phyloP scores from a whole-genome alignment of 768 basidiomycete genomes.

The Rhodotorula taiwanensis region DNA sequence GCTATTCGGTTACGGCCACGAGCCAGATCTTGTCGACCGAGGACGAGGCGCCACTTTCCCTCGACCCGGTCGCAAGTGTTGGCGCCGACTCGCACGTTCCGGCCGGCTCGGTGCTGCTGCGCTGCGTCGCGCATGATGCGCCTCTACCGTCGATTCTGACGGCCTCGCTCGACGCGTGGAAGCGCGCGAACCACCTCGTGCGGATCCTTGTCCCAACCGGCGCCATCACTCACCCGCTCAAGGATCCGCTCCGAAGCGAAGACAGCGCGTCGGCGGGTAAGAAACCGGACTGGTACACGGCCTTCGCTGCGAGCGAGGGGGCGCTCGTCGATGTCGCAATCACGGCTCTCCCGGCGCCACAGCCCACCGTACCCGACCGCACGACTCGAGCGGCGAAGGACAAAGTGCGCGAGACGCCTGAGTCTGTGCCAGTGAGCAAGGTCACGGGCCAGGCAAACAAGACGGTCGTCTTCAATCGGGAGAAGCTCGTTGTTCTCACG shows the following conservation, averaged over 20 bases:
- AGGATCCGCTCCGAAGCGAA: slow-evolving; percentile 73
- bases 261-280: slow-evolving; percentile 46
- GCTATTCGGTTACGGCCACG: slow-evolving; percentile 54
- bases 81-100: not conserved
- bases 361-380: not conserved
- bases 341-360: slow-evolving; percentile 49
- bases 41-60: slow-evolving; percentile 49
- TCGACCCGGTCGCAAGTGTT: slow-evolving; percentile 28
- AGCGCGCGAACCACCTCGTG: slow-evolving; percentile 60
- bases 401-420: not conserved
- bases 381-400: slow-evolving; percentile 3
- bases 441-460: slow-evolving; percentile 18
- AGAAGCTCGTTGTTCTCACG: slow-evolving; percentile 51
- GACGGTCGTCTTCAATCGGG: slow-evolving; percentile 47
- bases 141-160: slow-evolving; percentile 59
- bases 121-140: slow-evolving; percentile 61
- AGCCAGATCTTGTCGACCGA: slow-evolving; percentile 6
- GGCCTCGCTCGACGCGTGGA: slow-evolving; percentile 52
- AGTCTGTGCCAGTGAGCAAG: not conserved
- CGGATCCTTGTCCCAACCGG: slow-evolving; percentile 74
- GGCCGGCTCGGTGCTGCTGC: slow-evolving; percentile 40
- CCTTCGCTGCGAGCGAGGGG: slow-evolving; percentile 53
- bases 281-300: slow-evolving; percentile 52
- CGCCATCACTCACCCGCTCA: slow-evolving; percentile 66
- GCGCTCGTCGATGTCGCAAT: slow-evolving; percentile 58